phyloP scores from a whole-genome alignment of 352 stramenopile species.

The Plasmopara muralis region DNA sequence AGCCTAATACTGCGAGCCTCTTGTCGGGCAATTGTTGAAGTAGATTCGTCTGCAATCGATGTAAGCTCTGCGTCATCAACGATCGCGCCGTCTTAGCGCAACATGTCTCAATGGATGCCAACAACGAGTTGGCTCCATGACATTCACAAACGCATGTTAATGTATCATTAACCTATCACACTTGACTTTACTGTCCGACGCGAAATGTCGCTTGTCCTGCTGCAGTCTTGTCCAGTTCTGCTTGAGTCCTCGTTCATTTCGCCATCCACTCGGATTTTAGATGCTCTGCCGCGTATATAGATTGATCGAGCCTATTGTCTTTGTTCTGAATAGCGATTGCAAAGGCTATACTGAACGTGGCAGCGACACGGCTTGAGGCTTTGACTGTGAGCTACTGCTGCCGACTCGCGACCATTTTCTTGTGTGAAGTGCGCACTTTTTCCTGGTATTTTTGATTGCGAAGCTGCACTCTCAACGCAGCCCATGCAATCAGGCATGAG shows the following conservation, averaged over 20 bases:
- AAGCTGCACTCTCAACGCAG: too few relatives aligned
- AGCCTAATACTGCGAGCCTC: conserved; percentile 48
- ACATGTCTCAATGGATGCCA: conserved; percentile 64
- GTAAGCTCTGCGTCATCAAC: conserved; percentile 19
- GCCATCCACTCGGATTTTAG: too few relatives aligned
- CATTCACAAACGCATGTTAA: conserved; percentile 50
- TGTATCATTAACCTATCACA: conserved; percentile 1
- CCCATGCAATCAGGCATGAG: too few relatives aligned
- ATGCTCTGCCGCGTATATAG: too few relatives aligned
- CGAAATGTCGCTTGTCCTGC: background rate
- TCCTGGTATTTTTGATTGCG: too few relatives aligned
- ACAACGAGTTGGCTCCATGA: conserved; percentile 69
- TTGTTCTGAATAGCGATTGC: conserved; percentile 37
- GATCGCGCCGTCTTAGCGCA: conserved; percentile 34
- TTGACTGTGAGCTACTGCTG: too few relatives aligned
- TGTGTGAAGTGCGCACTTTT: too few relatives aligned
- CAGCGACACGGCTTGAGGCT: conserved; percentile 25
- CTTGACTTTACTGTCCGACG: background rate
- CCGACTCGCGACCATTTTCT: too few relatives aligned
- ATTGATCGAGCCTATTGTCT: background rate
- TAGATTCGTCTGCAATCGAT: conserved; percentile 9
- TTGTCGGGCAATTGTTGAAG: conserved; percentile 35
- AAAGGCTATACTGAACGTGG: conserved; percentile 54
- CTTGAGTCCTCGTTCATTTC: background rate
- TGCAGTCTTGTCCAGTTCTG: conserved; percentile 6